Conservation (phyloP, 345 rosid genomes). For the Camelina neglecta region DNA sequence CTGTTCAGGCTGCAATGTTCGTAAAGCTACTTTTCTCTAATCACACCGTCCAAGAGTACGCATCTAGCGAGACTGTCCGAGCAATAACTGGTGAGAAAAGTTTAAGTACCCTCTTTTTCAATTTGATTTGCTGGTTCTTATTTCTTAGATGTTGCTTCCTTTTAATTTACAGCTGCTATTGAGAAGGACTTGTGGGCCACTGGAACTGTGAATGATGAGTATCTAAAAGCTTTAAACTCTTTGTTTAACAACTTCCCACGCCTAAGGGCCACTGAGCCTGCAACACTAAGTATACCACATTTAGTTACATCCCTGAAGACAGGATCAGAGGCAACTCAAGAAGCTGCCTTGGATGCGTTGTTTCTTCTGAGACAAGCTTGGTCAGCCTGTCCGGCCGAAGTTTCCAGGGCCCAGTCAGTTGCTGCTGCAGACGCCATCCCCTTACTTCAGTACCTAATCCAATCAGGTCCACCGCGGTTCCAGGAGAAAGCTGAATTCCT, state of each 20-base stretch:
- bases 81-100: constrained; percentile 89
- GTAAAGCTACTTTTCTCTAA: constrained; percentile 94
- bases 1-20: constrained; percentile 98
- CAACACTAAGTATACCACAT: constrained; percentile 97
- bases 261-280: constrained; percentile 96
- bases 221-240: constrained; percentile 87
- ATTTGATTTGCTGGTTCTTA: constrained; percentile 12
- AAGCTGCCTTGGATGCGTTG: constrained; percentile 96
- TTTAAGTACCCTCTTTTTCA: neutral
- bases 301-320: constrained; percentile 91
- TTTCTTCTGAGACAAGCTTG: constrained; percentile 99
- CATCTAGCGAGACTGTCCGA: constrained; percentile 97
- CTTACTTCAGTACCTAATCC: constrained; percentile 90
- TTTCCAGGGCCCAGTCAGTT: constrained; percentile 93
- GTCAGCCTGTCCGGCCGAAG: constrained; percentile 99
- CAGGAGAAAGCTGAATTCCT: constrained; percentile 99
- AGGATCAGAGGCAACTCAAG: constrained; percentile 97
- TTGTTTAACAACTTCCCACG: constrained; percentile 97
- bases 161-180: constrained; percentile 81
- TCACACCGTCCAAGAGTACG: constrained; percentile 97
- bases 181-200: constrained; percentile 99
- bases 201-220: constrained; percentile 94
- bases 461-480: constrained; percentile 99
- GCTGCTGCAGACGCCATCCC: constrained; percentile 99
- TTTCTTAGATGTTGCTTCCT: constrained; percentile 8